Percentiles rank a stretch among this genome's conserved stretches.
phyloP scores from a whole-genome alignment of 345 rosid species.

The Eucalyptus brandiana region DNA sequence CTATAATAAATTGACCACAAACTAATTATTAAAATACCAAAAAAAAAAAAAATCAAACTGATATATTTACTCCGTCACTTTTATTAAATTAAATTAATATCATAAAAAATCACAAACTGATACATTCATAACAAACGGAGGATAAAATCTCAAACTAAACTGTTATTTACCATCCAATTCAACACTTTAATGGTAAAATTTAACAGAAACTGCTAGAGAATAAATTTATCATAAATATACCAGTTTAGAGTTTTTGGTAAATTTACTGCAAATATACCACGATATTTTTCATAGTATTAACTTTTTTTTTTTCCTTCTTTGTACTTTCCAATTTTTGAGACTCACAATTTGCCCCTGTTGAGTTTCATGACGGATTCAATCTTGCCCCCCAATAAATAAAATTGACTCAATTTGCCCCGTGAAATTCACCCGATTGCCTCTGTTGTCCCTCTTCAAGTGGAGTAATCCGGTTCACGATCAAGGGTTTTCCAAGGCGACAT shows the following conservation, averaged over 20 bases:
- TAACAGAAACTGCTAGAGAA: accelerated
- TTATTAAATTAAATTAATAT: too few species aligned
- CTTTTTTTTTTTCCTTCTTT: neutral
- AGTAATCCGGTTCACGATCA: neutral
- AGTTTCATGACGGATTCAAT: neutral
- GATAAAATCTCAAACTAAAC: too few species aligned
- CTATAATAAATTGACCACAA: accelerated
- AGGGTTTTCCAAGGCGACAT: neutral
- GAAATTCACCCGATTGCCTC: neutral
- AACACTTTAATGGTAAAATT: too few species aligned
- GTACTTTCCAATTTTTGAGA: neutral
- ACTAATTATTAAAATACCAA: accelerated
- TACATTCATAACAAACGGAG: accelerated
- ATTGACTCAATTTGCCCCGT: neutral
- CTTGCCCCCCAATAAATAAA: neutral
- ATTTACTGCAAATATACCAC: too few species aligned
- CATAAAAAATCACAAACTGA: accelerated
- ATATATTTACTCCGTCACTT: accelerated
- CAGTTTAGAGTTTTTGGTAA: accelerated
- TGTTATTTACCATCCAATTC: too few species aligned
- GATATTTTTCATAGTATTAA: too few species aligned
- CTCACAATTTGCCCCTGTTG: neutral
- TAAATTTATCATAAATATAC: accelerated
- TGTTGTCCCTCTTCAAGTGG: neutral
- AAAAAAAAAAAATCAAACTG: too few species aligned